Percentiles rank a stretch among this genome's conserved stretches.
Conservation (phyloP, 768 basidiomycete genomes). For the Termitomyces sp. region DNA sequence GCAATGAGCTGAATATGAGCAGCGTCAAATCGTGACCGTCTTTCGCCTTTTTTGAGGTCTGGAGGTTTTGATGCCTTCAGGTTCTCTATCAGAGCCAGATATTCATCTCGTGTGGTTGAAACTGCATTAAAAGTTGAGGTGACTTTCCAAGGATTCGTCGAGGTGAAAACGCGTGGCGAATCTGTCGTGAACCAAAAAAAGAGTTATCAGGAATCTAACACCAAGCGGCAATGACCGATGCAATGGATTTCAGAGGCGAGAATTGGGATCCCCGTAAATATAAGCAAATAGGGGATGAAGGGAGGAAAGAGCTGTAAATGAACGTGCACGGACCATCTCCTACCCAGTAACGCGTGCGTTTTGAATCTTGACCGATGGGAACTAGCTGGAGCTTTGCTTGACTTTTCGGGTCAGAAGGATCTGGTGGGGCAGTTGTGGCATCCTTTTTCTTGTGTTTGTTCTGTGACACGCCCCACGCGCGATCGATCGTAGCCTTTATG, state of each 20-base stretch:
- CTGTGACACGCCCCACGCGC: conserved; percentile 82
- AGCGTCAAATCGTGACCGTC: conserved; percentile 52
- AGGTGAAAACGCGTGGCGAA: conserved; percentile 80
- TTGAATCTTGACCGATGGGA: conserved; percentile 75
- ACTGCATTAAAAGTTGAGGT: conserved; percentile 71
- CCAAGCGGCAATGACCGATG: conserved; percentile 33
- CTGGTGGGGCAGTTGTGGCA: conserved; percentile 48
- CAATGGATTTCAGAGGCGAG: conserved; percentile 40
- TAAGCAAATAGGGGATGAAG: conserved; percentile 56
- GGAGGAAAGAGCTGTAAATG: conserved; percentile 19
- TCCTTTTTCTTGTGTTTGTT: conserved; percentile 85
- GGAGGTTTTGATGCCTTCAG: conserved; percentile 51
- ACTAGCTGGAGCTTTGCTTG: conserved; percentile 60
- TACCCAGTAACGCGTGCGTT: conserved; percentile 81
- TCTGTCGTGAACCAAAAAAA: conserved; percentile 42
- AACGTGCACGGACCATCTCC: conserved; percentile 79
- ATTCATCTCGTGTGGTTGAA: conserved; percentile 72
- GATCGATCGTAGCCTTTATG: conserved; percentile 72
- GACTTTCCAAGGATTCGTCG: conserved; percentile 90
- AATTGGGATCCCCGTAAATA: conserved; percentile 58
- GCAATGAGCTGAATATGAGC: conserved; percentile 61
- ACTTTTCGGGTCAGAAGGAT: conserved; percentile 60
- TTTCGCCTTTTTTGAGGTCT: conserved; percentile 42
- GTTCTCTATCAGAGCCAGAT: conserved; percentile 57
- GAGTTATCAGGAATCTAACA: conserved; percentile 25